phyloP scores from a whole-genome alignment of 2,329 filamentous ascomycete species.

The Alternaria atra region DNA sequence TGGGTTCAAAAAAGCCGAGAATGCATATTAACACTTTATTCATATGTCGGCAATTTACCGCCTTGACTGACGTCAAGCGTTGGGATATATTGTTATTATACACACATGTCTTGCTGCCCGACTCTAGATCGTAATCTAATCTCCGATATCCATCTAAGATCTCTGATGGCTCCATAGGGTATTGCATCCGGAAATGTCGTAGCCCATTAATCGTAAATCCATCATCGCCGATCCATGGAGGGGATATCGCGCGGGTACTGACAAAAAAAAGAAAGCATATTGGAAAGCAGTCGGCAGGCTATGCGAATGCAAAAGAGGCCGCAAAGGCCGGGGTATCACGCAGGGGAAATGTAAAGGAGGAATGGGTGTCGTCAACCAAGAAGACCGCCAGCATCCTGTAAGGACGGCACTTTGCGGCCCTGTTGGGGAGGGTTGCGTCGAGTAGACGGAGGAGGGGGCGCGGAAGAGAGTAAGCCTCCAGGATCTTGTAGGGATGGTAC shows the following conservation, averaged over 20 bases:
- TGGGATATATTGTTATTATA: slow-evolving; percentile 9
- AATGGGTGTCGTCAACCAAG: slow-evolving; percentile 29
- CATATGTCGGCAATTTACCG: slow-evolving; percentile 16
- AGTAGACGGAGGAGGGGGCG: slow-evolving; percentile 19
- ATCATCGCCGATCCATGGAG: slow-evolving; percentile 26
- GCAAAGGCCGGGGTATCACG: slow-evolving; percentile 46
- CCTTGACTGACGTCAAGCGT: slow-evolving; percentile 15
- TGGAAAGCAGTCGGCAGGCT: slow-evolving; percentile 27
- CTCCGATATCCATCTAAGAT: background rate
- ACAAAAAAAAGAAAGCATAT: slow-evolving; percentile 14
- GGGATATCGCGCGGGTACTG: slow-evolving; percentile 29
- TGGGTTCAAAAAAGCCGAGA: slow-evolving; percentile 12
- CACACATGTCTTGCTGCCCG: slow-evolving; percentile 6
- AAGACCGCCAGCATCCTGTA: slow-evolving; percentile 47
- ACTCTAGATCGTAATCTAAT: background rate
- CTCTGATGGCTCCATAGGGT: background rate
- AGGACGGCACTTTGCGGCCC: slow-evolving; percentile 34
- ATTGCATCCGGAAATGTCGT: slow-evolving; percentile 7
- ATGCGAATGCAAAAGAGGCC: slow-evolving; percentile 34
- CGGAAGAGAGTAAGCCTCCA: slow-evolving; percentile 37
- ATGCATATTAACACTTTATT: slow-evolving; percentile 21
- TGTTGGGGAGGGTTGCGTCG: slow-evolving; percentile 34
- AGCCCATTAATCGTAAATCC: slow-evolving; percentile 26
- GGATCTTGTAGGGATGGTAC: slow-evolving; percentile 42
- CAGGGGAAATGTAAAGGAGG: slow-evolving; percentile 22